Conservation (phyloP, 1,284 basidiomycete genomes). For the Ceratobasidium sp. region DNA sequence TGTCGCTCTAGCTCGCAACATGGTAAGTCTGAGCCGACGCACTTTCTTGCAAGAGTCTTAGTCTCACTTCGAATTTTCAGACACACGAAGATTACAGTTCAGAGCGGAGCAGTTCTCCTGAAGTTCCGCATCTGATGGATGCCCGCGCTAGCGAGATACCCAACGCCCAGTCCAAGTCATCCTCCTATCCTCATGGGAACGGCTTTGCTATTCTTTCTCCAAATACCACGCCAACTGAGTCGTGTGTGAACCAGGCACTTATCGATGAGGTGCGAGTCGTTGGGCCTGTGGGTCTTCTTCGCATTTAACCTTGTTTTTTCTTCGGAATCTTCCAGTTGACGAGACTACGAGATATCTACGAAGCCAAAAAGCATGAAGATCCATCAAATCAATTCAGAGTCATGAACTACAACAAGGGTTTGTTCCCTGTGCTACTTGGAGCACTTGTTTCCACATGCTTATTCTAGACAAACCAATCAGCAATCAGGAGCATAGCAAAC, state of each 20-base stretch:
- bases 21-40: slow-evolving; percentile 23
- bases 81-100: slow-evolving; percentile 33
- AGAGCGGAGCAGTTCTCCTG: slow-evolving; percentile 37
- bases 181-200: slow-evolving; percentile 34
- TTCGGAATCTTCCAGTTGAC: slow-evolving; percentile 36
- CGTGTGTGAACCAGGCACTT: slow-evolving; percentile 39
- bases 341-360: slow-evolving; percentile 36
- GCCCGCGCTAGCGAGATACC: background rate
- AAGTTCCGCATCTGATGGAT: slow-evolving; percentile 6
- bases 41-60: background rate
- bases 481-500: slow-evolving; percentile 63
- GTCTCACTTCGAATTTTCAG: slow-evolving; percentile 20
- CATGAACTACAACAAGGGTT: slow-evolving; percentile 39
- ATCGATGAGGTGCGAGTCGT: slow-evolving; percentile 38
- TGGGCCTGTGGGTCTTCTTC: background rate
- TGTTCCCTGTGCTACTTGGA: background rate
- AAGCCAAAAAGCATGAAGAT: slow-evolving; percentile 41
- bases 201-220: slow-evolving; percentile 35
- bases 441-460: background rate
- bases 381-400: slow-evolving; percentile 44
- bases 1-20: slow-evolving; percentile 33
- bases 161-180: slow-evolving; percentile 3
- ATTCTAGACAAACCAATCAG: slow-evolving; percentile 54
- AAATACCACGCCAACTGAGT: slow-evolving; percentile 20
- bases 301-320: slow-evolving; percentile 30